Evolutionary conservation across 1,284 basidiomycete species (phyloP).

Genomic region (Exobasidium rhododendri): DNA sequence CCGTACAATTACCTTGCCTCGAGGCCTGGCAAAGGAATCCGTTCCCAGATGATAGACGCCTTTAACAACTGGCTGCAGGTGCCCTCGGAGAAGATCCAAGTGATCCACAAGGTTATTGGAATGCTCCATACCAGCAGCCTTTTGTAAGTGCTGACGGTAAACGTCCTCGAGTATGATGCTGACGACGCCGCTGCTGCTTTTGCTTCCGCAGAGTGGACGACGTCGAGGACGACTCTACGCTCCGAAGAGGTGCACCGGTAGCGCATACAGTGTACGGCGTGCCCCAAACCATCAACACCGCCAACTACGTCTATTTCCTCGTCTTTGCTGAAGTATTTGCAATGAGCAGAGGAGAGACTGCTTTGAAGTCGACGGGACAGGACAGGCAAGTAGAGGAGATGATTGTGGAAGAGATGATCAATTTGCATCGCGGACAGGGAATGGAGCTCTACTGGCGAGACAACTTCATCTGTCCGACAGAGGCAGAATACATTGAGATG

Average conservation of each 20-base stretch:
- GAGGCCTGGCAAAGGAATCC: conserved; percentile 89
- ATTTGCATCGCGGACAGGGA: conserved; percentile 90
- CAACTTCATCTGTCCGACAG: conserved; percentile 82
- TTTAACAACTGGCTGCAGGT: conserved; percentile 93
- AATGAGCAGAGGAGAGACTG: conserved; percentile 57
- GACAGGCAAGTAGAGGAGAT: conserved; percentile 23
- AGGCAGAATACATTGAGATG: conserved; percentile 92
- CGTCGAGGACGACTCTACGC: conserved; percentile 90
- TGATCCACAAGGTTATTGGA: conserved; percentile 76
- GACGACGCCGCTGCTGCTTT: neutral
- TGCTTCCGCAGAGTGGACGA: conserved; percentile 74
- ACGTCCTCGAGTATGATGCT: neutral
- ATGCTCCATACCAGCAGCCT: conserved; percentile 94
- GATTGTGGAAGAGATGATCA: conserved; percentile 67
- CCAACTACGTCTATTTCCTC: conserved; percentile 91
- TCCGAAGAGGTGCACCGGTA: conserved; percentile 81
- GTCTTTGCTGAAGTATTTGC: conserved; percentile 58
- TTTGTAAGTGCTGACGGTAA: conserved; percentile 64
- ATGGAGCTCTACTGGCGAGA: conserved; percentile 94
- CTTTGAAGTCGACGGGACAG: conserved; percentile 8
- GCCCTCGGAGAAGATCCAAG: conserved; percentile 64
- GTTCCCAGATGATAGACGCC: conserved; percentile 81
- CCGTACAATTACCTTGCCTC: conserved; percentile 83
- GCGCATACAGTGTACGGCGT: conserved; percentile 93
- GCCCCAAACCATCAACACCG: conserved; percentile 94